Evolutionary conservation across 2,329 filamentous ascomycete species (phyloP).

Genomic region (Incumbomyces delicatus): DNA sequence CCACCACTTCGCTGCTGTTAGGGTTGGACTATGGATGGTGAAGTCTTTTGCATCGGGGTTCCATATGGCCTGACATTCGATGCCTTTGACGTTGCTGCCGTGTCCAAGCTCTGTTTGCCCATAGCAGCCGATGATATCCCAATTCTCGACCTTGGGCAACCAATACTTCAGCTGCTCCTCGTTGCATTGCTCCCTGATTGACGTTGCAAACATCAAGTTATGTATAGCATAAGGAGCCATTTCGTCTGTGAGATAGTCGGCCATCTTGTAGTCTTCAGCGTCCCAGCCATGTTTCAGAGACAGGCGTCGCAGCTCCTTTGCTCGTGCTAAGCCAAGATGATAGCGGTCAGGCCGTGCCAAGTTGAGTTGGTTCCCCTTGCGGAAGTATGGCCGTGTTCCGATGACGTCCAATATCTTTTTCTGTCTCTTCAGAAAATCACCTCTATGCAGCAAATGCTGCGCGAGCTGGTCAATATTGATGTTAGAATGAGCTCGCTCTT

Average conservation of each 20-base stretch:
- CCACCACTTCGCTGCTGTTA: constrained; percentile 48
- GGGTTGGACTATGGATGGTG: constrained; percentile 41
- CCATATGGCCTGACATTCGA: constrained; percentile 42
- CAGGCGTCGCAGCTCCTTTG: constrained; percentile 41
- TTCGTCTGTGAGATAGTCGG: constrained; percentile 44
- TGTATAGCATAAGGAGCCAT: constrained; percentile 43
- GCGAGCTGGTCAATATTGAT: constrained; percentile 37
- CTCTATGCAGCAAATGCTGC: constrained; percentile 35
- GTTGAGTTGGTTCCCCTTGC: constrained; percentile 42
- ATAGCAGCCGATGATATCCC: constrained; percentile 44
- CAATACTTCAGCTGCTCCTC: constrained; percentile 40
- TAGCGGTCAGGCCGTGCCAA: constrained; percentile 43
- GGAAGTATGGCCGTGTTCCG: constrained; percentile 39
- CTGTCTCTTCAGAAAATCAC: constrained; percentile 42
- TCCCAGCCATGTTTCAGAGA: constrained; percentile 39
- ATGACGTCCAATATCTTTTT: constrained; percentile 36
- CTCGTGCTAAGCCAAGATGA: constrained; percentile 42
- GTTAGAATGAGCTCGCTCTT: constrained; percentile 36
- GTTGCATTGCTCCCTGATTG: constrained; percentile 41
- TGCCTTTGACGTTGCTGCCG: constrained; percentile 42
- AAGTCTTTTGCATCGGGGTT: constrained; percentile 38
- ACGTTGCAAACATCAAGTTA: constrained; percentile 42
- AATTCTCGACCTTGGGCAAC: constrained; percentile 40
- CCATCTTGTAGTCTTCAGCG: constrained; percentile 42
- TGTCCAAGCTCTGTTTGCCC: constrained; percentile 45